Percentiles rank a stretch among this genome's conserved stretches.
Evolutionary conservation across 2,329 filamentous ascomycete species (phyloP).

Genomic region (Calonectria pseudoturangicola): DNA sequence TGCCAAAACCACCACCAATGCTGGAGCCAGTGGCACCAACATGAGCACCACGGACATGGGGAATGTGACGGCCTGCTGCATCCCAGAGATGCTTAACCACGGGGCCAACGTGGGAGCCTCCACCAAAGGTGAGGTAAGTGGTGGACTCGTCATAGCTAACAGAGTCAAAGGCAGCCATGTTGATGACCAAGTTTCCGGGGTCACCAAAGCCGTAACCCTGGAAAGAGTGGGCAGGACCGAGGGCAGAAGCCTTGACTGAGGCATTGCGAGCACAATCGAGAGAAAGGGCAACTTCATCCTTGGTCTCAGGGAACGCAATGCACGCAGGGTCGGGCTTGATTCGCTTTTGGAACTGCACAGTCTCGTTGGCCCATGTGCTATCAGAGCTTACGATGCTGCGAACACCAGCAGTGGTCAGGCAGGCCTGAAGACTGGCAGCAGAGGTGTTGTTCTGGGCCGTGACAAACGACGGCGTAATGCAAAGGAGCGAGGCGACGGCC

Average conservation of each 20-base stretch:
- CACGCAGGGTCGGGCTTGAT: slow-evolving; percentile 47
- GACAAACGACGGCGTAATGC: slow-evolving; percentile 18
- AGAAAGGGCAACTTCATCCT: slow-evolving; percentile 48
- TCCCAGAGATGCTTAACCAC: slow-evolving; percentile 52
- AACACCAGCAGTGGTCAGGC: slow-evolving; percentile 45
- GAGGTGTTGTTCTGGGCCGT: slow-evolving; percentile 2
- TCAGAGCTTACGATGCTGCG: slow-evolving; percentile 48
- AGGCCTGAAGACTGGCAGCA: slow-evolving; percentile 37
- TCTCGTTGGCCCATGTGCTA: slow-evolving; percentile 44
- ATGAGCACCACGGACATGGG: slow-evolving; percentile 51
- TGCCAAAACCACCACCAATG: slow-evolving; percentile 51
- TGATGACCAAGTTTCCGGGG: slow-evolving; percentile 51
- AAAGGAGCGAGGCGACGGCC: slow-evolving; percentile 41
- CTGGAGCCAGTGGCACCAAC: slow-evolving; percentile 51
- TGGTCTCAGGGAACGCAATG: slow-evolving; percentile 47
- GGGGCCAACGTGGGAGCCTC: slow-evolving; percentile 51
- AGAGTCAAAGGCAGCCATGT: slow-evolving; percentile 50
- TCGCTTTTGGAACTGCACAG: slow-evolving; percentile 49
- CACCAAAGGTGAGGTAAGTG: slow-evolving; percentile 48
- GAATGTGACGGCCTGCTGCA: slow-evolving; percentile 50
- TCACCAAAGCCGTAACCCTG: slow-evolving; percentile 47
- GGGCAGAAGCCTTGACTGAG: slow-evolving; percentile 48
- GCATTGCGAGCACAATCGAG: slow-evolving; percentile 51
- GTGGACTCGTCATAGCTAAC: slow-evolving; percentile 47
- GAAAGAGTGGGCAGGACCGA: slow-evolving; percentile 52